A percentile compares a stretch with the other conserved stretches of the same genome.
These are phyloP conservation scores for Ophiostoma quercus DNA, from an alignment of 2,329 filamentous ascomycete genomes.

Conservation along the genomic window DNA sequence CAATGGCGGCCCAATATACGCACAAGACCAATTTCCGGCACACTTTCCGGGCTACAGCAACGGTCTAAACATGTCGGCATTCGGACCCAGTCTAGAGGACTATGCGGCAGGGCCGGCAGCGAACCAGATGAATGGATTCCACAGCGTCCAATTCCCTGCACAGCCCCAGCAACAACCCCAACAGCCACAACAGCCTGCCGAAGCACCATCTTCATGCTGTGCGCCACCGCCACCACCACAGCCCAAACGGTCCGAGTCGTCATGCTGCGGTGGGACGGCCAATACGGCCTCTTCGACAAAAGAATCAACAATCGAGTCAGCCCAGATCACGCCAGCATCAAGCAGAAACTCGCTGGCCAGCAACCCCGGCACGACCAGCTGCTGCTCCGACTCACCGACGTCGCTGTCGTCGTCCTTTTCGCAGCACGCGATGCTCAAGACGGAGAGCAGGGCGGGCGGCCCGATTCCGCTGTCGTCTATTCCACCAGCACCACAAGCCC, in stretches of 20 bases:
- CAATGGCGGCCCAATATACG: not conserved
- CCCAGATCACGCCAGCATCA: slow-evolving; percentile 26
- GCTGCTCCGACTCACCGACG: slow-evolving; percentile 18
- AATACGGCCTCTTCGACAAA: not conserved
- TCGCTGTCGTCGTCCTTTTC: slow-evolving; percentile 21
- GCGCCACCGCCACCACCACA: slow-evolving; percentile 21
- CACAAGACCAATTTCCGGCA: not conserved
- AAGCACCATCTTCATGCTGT: slow-evolving; percentile 23
- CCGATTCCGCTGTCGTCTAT: slow-evolving; percentile 14
- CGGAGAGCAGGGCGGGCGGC: slow-evolving; percentile 7
- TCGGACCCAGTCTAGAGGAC: slow-evolving; percentile 8
- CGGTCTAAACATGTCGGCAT: not conserved
- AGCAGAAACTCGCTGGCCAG: slow-evolving; percentile 24
- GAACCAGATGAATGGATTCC: slow-evolving; percentile 13
- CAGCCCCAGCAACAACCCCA: not conserved
- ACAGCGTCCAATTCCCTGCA: not conserved
- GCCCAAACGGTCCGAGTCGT: not conserved
- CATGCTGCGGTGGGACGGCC: not conserved
- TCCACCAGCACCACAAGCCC: not conserved
- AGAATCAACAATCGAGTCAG: slow-evolving; percentile 14
- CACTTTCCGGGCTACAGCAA: not conserved
- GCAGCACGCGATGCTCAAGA: slow-evolving; percentile 18
- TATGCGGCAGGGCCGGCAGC: not conserved
- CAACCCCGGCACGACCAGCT: slow-evolving; percentile 14
- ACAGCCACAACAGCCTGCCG: not conserved